These are phyloP conservation scores for Berkeleyomyces basicola DNA, from an alignment of 2,329 filamentous ascomycete genomes.

Conservation along the genomic window DNA sequence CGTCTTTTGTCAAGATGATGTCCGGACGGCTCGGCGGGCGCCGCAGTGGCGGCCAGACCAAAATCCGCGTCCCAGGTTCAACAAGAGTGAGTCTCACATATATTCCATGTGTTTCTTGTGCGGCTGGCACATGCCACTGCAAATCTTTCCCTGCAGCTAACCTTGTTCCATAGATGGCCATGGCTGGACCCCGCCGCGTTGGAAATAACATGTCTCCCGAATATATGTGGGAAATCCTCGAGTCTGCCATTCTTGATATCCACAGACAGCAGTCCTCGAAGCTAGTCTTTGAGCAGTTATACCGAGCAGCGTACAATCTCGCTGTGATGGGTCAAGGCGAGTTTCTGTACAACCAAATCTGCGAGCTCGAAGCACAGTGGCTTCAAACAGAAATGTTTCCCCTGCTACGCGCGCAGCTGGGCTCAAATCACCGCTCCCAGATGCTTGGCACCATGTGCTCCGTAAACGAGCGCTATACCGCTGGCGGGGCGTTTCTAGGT, in stretches of 20 bases:
- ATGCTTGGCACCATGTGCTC: constrained; percentile 47
- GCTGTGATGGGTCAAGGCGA: constrained; percentile 78
- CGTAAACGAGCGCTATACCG: constrained; percentile 60
- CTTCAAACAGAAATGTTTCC: constrained; percentile 57
- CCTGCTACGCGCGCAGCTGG: constrained; percentile 53
- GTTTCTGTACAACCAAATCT: constrained; percentile 64
- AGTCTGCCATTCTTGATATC: constrained; percentile 67
- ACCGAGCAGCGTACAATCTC: constrained; percentile 85
- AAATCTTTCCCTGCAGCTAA: background rate
- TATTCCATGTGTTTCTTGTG: background rate
- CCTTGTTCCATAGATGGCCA: background rate
- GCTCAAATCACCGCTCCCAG: constrained; percentile 44
- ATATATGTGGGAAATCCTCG: constrained; percentile 52
- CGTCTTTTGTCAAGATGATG: constrained; percentile 7
- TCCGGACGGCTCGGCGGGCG: constrained; percentile 9
- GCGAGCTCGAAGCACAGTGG: constrained; percentile 67
- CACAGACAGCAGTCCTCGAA: constrained; percentile 80
- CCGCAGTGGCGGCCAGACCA: constrained; percentile 1
- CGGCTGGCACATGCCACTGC: background rate
- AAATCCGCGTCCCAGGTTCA: constrained; percentile 6
- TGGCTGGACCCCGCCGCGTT: background rate
- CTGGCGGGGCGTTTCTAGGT: constrained; percentile 63
- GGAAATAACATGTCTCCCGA: background rate
- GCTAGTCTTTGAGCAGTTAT: constrained; percentile 89
- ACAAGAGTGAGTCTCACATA: constrained; percentile 1